Evolutionary conservation across 106 monocot genomes (phyloP), one percentile per base, ranked within the genome.

Genomic region (Ottelia alismoides): DNA sequence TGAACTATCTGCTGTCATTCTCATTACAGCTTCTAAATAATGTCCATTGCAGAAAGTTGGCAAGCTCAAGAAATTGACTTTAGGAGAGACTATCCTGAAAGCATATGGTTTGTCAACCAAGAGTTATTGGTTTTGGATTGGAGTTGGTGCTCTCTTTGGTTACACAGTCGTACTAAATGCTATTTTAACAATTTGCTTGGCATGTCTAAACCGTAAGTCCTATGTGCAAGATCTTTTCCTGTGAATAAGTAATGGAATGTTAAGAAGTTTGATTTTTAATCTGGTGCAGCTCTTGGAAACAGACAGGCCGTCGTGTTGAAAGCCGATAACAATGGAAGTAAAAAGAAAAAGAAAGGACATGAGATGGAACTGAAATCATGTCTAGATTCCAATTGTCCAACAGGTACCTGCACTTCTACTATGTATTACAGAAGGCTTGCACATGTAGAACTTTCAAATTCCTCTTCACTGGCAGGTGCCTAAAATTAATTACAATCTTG

Each of bases 61-160:
- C 26, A 60, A 53, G 2, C 17, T 65, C 20, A 64, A 55, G 23
- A 40, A 49, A 20, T 47, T 63, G 47, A 48, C 85, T 27, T 28
- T 98, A 30, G 98, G 98, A 31, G 72, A 80, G 52, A 65, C 49
- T 31, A 60, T 82, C 47, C 47, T 98, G 53, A 89, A 72, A 72
- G 76, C 47, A 31, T 77, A 67, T 68, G 82, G 82, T 17, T 63
- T 90, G 51, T 82, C 77, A 55, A 59, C 76, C 26, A 74, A 85
- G 59, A 73, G 69, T 53, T 82, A 79, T 53, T 98, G 90, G 98
- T 90, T 70, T 32, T 98, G 98, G 98, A 90, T 98, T 67, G 90
- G 98, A 55, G 58, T 83, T 44, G 66, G 79, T 70, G 98, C 82
- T 24, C 72, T 98, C 52, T 82, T 85, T 67, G 90, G 85, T 44